These are phyloP conservation scores for Fragilaria radians DNA, from an alignment of 108 stramenopile genomes.

Conservation along the genomic window DNA sequence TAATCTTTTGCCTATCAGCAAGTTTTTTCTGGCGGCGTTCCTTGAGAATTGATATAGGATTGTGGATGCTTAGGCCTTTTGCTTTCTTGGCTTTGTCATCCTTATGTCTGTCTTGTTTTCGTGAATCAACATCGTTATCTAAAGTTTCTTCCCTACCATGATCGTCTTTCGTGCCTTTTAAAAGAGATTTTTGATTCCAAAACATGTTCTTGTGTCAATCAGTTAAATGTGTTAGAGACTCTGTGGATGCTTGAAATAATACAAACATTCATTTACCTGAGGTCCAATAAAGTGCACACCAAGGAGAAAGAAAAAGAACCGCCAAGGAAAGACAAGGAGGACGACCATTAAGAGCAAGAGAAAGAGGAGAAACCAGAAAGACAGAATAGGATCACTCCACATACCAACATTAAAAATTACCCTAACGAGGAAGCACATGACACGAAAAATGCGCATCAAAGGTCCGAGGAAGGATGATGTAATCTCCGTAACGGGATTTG, in stretches of 20 bases:
- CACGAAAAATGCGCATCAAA: slow-evolving; percentile 43
- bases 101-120: not conserved
- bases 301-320: slow-evolving; percentile 8
- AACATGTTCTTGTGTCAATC: slow-evolving; percentile 1
- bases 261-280: slow-evolving; percentile 4
- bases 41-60: slow-evolving; percentile 3
- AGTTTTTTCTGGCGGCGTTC: slow-evolving; percentile 15
- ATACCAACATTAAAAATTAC: slow-evolving; percentile 55
- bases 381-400: slow-evolving; percentile 72
- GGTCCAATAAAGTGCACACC: not conserved
- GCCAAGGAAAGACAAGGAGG: slow-evolving; percentile 70
- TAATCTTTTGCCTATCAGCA: slow-evolving; percentile 11
- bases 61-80: not conserved
- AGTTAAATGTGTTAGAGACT: not conserved
- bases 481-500: slow-evolving; percentile 39
- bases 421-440: slow-evolving; percentile 32
- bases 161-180: slow-evolving; percentile 11
- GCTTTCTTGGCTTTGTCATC: not conserved
- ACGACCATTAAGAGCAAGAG: slow-evolving; percentile 31
- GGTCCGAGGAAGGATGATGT: slow-evolving; percentile 45
- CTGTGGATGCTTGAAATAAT: slow-evolving; percentile 6
- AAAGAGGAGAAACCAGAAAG: slow-evolving; percentile 48
- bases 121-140: not conserved
- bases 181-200: slow-evolving; percentile 7
- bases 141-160: not conserved